Evolutionary conservation across 176 grass and related monocot species (phyloP).

Genomic region (Oryza longistaminata): DNA sequence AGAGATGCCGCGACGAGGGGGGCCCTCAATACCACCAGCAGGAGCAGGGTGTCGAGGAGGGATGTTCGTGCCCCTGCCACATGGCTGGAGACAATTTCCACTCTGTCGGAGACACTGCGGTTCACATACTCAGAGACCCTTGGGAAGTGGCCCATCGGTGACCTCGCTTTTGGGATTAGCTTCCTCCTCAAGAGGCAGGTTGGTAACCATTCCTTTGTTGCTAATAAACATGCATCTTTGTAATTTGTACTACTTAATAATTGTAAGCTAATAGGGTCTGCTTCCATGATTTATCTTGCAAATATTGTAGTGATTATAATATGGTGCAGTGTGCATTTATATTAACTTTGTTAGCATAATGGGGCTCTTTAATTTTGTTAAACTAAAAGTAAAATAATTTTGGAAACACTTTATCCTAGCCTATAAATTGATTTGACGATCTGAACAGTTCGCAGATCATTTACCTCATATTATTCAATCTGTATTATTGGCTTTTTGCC

Average conservation of each 20-base stretch:
- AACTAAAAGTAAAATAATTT: not conserved
- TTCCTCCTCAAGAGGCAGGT: constrained; percentile 97
- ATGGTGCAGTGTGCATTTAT: not conserved
- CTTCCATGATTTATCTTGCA: not conserved
- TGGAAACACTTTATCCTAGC: not conserved
- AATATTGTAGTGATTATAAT: not conserved
- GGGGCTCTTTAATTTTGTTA: not conserved
- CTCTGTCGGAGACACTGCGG: constrained; percentile 82
- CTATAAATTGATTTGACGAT: constrained; percentile 20
- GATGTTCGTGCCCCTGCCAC: constrained; percentile 83
- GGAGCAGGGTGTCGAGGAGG: constrained; percentile 62
- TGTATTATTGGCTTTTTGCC: not conserved
- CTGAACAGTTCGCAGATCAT: not conserved
- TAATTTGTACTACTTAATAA: not conserved
- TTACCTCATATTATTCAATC: not conserved
- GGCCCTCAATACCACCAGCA: constrained; percentile 1
- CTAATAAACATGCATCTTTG: not conserved
- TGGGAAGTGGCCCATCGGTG: constrained; percentile 96
- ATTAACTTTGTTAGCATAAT: not conserved
- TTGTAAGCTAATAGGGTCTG: not conserved
- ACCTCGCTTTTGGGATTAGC: constrained; percentile 92
- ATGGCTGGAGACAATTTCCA: constrained; percentile 95
- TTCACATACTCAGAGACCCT: constrained; percentile 97
- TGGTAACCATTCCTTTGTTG: not conserved
- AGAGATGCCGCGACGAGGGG: constrained; percentile 14